Conservation (phyloP, 192 early-diverging fungal genomes). For the Podochytrium sp. region DNA sequence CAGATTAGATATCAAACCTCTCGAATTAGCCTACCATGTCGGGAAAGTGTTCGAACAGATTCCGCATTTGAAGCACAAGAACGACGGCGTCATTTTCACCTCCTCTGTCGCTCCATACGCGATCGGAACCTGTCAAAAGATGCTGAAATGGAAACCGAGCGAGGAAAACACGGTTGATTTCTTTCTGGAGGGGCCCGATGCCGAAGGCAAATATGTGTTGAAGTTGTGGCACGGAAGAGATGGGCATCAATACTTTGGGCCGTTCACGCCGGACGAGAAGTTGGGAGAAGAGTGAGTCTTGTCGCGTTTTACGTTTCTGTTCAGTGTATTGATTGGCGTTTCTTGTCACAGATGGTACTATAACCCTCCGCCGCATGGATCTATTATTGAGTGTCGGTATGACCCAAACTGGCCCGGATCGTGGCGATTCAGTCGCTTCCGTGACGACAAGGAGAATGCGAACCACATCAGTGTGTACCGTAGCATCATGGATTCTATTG, state of each 20-base stretch:
- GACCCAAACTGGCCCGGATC: conserved; percentile 55
- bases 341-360: conserved; percentile 39
- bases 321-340: not conserved
- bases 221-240: conserved; percentile 35
- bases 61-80: conserved; percentile 65
- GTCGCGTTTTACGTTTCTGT: not conserved
- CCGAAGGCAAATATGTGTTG: conserved; percentile 35
- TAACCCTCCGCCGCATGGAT: conserved; percentile 37
- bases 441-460: conserved; percentile 59
- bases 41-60: conserved; percentile 64
- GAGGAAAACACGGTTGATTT: conserved; percentile 67
- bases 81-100: conserved; percentile 75
- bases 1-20: conserved; percentile 50
- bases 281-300: conserved; percentile 34
- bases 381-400: conserved; percentile 60
- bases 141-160: conserved; percentile 69
- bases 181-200: conserved; percentile 43
- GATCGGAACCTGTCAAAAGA: conserved; percentile 57
- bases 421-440: conserved; percentile 58
- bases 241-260: conserved; percentile 42
- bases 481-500: conserved; percentile 58
- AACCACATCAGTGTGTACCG: conserved; percentile 52
- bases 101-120: conserved; percentile 54
- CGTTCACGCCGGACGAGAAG: conserved; percentile 40
- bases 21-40: conserved; percentile 53